Base-by-base conservation (phyloP, 176 grass and related monocot genomes). In the Neostapfia colusana region DNA sequence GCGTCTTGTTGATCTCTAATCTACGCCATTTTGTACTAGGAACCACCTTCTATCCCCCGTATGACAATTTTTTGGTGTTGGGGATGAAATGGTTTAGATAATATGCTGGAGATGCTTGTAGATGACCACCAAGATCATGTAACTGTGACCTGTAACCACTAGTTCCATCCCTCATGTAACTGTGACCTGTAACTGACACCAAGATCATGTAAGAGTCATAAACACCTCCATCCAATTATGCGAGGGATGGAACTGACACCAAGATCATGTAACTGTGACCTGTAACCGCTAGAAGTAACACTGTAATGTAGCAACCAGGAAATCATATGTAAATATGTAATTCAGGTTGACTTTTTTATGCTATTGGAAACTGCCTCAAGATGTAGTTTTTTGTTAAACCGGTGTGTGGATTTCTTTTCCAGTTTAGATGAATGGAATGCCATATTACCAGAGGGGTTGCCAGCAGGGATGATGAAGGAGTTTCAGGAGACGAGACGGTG, bases 371-470 rank as follows among this genome's bases (percentile, higher is more conserved):
- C 40, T 14, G 1, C n/a, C 54, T 83, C 41, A 63, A 6, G 34
- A 38, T 65, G 31, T 50, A 48, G 17, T 69, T 4, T 44, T 40
- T 39, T 72, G 35, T 55, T 54, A 70, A 28, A 69, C 15, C 76
- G 65, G 14, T 28, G 39, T 51, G 9, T 73, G 43, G n/a, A 13
- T 35, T 64, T 21, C 69, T 78, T 63, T 81, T 75, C 80, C 74
- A 98, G 95, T 69, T 91, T 92, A 87, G 95, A 94, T 86, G 89
- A 98, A 83, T 98, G 91, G 95, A 92, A 98, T 2, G 89, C 86
- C 26, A 74, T 88, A 51, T 63, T 98, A 85, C 91, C 95, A 14
- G 95, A 98, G 62, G 95, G 95, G 40, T 82, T 98, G 79, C 95
- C 95, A 54, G 53, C 66, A 14, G 95, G 89, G n/a, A 86, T 98